Evolutionary conservation across 805 yeast species (phyloP), one percentile per base, ranked within the genome.

Genomic region (Huiozyma sinensis): DNA sequence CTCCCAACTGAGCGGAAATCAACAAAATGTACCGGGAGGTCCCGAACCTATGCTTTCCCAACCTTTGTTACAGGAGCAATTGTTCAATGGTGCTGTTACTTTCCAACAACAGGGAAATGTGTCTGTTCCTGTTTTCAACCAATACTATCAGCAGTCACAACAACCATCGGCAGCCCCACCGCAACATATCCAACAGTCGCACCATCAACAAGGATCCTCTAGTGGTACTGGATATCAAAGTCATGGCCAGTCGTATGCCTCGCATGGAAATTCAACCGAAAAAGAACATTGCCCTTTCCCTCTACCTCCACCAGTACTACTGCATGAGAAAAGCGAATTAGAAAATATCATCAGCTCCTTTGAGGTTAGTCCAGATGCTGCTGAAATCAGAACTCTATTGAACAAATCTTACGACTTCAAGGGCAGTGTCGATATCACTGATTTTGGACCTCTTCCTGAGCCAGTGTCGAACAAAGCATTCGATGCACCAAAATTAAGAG

Each of bases 401-500:
- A 55, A 61, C 6, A 57, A 65, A 31, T 71, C 79, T 1, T 41
- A 67, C 33, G 49, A 54, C 7, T 78, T 75, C 48, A 61, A 68
- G 10, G 73, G 72, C 6, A 70, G 74, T 44, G 71, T 72, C 43
- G 61, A 62, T 39, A 58, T 59, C 4, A 66, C 71, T 13, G 75
- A 75, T 52, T 75, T 79, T 55, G 90, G 89, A 3, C 82, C 89
- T 6, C 68, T 85, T 29, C 95, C 95, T 0, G 88, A 81, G 44
- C 81, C 89, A 30, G 65, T 75, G 27, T 66, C 78, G 1, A 68
- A 48, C 11, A 76, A 94, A 49, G 80, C 77, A 44, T 88, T 84
- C 63, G 96, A 88, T 61, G 84, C 95, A 0, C 90, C 96, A 5
- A 83, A 79, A 50, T 68, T 90, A 45, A 71, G 97, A 44, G 98